Conservation (phyloP, 768 basidiomycete species). For the Daedaleopsis sinensis region DNA sequence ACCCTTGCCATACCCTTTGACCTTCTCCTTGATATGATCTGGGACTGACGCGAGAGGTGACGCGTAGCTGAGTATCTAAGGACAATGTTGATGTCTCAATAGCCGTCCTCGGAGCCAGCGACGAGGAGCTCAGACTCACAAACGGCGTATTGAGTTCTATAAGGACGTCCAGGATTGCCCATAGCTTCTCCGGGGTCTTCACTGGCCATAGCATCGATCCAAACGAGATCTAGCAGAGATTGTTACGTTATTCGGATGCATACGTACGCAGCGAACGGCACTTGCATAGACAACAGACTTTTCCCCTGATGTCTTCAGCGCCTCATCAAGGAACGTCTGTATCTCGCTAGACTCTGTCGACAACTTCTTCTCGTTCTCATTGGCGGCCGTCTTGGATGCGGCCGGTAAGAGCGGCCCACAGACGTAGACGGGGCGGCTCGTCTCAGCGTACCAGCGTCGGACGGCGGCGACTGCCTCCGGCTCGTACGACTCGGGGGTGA, state of each 20-base stretch:
- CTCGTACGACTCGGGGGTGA: conserved; percentile 15
- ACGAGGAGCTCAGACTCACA: conserved; percentile 10
- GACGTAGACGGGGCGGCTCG: conserved; percentile 8
- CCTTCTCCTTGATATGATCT: conserved; percentile 17
- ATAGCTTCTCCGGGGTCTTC: conserved; percentile 20
- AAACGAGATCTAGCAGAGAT: conserved; percentile 24
- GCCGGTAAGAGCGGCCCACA: conserved; percentile 21
- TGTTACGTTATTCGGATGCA: background rate
- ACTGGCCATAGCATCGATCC: conserved; percentile 25
- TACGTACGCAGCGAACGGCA: background rate
- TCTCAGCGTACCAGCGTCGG: conserved; percentile 14
- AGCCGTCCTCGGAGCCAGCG: background rate
- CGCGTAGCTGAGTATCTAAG: conserved; percentile 26
- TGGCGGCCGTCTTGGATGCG: background rate
- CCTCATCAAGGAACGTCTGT: conserved; percentile 19
- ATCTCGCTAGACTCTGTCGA: conserved; percentile 14
- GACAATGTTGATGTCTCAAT: background rate
- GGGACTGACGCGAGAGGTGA: conserved; percentile 18
- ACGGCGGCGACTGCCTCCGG: conserved; percentile 13
- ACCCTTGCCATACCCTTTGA: conserved; percentile 21
- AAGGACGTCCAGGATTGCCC: conserved; percentile 25
- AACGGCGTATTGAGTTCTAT: conserved; percentile 27
- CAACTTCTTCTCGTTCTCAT: conserved; percentile 14
- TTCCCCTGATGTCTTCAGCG: conserved; percentile 14
- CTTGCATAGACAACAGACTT: conserved; percentile 27